phyloP scores from a whole-genome alignment of 208 protist genomes.

The Willaertia magna region DNA sequence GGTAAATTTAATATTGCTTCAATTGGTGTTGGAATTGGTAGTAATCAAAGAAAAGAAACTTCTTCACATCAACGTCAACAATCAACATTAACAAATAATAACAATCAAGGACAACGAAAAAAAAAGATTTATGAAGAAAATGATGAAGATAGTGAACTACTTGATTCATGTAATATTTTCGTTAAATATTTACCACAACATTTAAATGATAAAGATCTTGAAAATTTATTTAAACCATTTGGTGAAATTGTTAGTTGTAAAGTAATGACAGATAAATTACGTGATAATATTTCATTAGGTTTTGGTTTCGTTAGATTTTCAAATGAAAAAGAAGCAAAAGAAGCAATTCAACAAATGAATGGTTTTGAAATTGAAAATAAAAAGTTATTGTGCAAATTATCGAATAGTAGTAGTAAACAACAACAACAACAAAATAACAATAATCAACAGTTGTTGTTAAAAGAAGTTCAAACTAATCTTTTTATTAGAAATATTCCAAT shows the following conservation, averaged over 20 bases:
- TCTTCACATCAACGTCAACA: not conserved
- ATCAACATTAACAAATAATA: not conserved
- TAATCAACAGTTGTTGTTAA: not conserved
- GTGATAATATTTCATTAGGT: not conserved
- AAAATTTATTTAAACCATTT: not conserved
- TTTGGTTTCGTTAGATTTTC: constrained; percentile 30
- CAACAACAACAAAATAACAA: not conserved
- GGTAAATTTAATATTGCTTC: too few species aligned
- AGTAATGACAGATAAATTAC: constrained; percentile 14
- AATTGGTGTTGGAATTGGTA: not conserved
- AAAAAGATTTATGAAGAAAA: not conserved
- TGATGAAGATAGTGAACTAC: not conserved
- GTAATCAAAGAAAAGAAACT: not conserved
- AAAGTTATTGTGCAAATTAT: not conserved
- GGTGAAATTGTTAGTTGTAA: constrained; percentile 9
- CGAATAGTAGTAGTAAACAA: not conserved
- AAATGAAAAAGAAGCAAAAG: constrained; percentile 8
- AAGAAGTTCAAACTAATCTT: not conserved
- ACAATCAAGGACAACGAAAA: not conserved
- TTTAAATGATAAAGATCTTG: not conserved
- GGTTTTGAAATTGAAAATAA: constrained; percentile 2
- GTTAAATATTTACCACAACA: constrained; percentile 4
- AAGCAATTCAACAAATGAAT: constrained; percentile 8
- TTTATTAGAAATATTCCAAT: not conserved
- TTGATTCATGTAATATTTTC: constrained; percentile 9